A percentile compares a stretch with the other conserved stretches of the same genome.
Evolutionary conservation across 257 asterid species (phyloP).

Genomic region (Mitragyna speciosa): DNA sequence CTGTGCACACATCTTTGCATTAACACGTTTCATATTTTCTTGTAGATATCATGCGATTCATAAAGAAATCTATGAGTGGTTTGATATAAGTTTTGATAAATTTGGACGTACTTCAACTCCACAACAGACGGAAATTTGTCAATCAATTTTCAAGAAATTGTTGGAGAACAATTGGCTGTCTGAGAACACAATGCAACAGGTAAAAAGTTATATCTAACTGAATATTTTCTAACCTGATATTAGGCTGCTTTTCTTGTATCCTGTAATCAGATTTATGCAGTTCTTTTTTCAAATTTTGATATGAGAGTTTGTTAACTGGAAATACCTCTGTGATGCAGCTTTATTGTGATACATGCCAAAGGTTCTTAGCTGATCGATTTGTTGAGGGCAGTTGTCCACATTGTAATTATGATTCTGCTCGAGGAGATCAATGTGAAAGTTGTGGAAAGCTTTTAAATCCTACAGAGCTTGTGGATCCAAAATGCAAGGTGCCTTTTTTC

Average conservation of each 20-base stretch:
- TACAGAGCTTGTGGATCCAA: conserved; percentile 79
- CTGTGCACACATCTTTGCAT: not conserved
- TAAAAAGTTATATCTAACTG: conserved; percentile 16
- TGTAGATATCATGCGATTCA: conserved; percentile 81
- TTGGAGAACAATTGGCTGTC: conserved; percentile 72
- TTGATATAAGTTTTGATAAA: conserved; percentile 76
- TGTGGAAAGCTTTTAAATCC: conserved; percentile 89
- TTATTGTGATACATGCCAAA: conserved; percentile 66
- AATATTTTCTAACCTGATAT: not conserved
- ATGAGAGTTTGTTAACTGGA: conserved; percentile 14
- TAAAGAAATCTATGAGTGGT: conserved; percentile 80
- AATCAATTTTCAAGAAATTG: conserved; percentile 71
- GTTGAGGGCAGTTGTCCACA: conserved; percentile 88
- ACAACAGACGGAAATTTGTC: conserved; percentile 86
- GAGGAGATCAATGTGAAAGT: conserved; percentile 94
- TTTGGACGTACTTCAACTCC: conserved; percentile 94
- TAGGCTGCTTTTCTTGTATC: conserved; percentile 6
- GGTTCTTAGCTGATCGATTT: conserved; percentile 85
- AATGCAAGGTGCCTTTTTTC: conserved; percentile 66
- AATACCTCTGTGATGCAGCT: conserved; percentile 45
- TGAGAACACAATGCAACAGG: conserved; percentile 88
- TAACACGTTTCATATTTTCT: not conserved
- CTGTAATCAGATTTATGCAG: not conserved
- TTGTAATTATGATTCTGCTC: conserved; percentile 81
- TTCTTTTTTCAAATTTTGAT: not conserved